A percentile compares a stretch with the other conserved stretches of the same genome.
Conservation (phyloP, 306 rosid species). For the Senna tora region DNA sequence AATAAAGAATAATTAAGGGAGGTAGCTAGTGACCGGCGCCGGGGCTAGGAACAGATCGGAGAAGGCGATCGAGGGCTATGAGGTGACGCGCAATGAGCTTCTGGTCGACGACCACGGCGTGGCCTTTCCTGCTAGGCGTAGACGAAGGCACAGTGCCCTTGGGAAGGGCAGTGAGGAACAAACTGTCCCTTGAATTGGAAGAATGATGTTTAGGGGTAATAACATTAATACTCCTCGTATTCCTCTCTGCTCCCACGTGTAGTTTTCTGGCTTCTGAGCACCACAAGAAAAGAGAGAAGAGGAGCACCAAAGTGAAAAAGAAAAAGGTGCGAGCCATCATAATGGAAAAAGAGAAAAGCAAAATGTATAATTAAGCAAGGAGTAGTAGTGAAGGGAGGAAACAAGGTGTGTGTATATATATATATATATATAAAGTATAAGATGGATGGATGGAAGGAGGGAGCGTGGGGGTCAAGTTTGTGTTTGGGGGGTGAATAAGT, state of each 20-base stretch:
- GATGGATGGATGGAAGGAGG: slow-evolving; percentile 5
- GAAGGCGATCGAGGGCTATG: slow-evolving; percentile 44
- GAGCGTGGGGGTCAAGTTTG: slow-evolving; percentile 48
- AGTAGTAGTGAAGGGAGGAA: slow-evolving; percentile 7
- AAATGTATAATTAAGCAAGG: background rate
- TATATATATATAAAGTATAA: slow-evolving; percentile 23
- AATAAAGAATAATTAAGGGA: background rate
- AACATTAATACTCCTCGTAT: background rate
- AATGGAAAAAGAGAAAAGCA: slow-evolving; percentile 22
- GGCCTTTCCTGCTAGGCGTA: slow-evolving; percentile 75
- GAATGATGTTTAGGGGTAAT: slow-evolving; percentile 1
- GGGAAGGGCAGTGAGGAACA: slow-evolving; percentile 66
- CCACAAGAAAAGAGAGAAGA: slow-evolving; percentile 42
- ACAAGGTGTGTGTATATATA: too few relatives aligned
- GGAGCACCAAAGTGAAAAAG: slow-evolving; percentile 38
- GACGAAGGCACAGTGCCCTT: slow-evolving; percentile 80
- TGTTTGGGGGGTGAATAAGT: slow-evolving; percentile 25
- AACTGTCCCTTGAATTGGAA: slow-evolving; percentile 33
- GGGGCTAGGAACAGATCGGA: slow-evolving; percentile 83
- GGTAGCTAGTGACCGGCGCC: slow-evolving; percentile 69
- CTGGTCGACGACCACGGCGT: slow-evolving; percentile 54
- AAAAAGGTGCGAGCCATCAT: slow-evolving; percentile 56
- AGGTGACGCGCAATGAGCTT: slow-evolving; percentile 78
- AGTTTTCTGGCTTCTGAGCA: slow-evolving; percentile 63
- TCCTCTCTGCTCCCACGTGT: slow-evolving; percentile 22